phyloP scores from a whole-genome alignment of 2,329 filamentous ascomycete species.

The Diaporthe citri region DNA sequence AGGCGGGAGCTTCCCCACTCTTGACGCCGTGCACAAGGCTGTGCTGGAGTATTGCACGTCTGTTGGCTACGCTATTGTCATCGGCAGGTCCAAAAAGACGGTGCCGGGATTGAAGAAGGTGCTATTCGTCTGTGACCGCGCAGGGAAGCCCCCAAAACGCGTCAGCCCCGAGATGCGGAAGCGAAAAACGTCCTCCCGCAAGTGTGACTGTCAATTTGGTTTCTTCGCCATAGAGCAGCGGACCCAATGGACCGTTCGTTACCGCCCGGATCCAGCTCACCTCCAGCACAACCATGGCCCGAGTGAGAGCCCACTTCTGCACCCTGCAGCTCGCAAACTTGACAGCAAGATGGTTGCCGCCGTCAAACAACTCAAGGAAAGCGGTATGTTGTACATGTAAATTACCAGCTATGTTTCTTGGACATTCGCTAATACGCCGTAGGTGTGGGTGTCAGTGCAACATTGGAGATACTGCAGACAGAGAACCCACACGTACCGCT shows the following conservation, averaged over 20 bases:
- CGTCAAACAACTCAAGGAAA: constrained; percentile 75
- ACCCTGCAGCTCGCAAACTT: constrained; percentile 74
- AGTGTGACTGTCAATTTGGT: constrained; percentile 77
- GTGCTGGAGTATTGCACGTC: constrained; percentile 75
- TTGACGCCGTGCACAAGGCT: constrained; percentile 74
- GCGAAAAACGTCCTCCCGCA: constrained; percentile 75
- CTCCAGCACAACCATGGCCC: constrained; percentile 74
- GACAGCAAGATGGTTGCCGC: constrained; percentile 77
- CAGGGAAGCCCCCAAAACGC: constrained; percentile 71
- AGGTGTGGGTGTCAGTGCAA: constrained; percentile 75
- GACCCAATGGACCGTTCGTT: constrained; percentile 76
- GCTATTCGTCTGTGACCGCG: constrained; percentile 75
- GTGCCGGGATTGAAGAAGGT: constrained; percentile 77
- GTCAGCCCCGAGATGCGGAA: constrained; percentile 75
- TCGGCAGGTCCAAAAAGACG: constrained; percentile 76
- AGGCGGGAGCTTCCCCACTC: constrained; percentile 72
- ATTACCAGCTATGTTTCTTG: neutral
- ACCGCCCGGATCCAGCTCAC: constrained; percentile 70
- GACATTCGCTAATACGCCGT: constrained; percentile 50
- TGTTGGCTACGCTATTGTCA: constrained; percentile 76
- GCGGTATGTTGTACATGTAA: constrained; percentile 60
- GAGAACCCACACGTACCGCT: constrained; percentile 74
- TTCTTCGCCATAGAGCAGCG: constrained; percentile 78
- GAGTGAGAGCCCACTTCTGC: constrained; percentile 75
- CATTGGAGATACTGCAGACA: constrained; percentile 74